Evolutionary conservation across 208 protist genomes (phyloP).

Genomic region (Angomonas ambiguus): DNA sequence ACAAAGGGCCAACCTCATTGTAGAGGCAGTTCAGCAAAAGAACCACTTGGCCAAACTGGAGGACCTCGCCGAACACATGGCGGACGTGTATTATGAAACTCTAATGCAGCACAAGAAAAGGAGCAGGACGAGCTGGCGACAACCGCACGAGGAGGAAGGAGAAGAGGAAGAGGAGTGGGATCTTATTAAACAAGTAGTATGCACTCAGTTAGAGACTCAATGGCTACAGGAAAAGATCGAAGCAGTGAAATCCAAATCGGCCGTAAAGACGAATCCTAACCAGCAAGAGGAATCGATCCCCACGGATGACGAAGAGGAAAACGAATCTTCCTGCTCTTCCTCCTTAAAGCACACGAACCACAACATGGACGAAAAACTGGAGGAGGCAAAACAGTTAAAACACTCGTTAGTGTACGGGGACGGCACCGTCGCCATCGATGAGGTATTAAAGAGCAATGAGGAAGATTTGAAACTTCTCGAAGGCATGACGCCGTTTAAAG

Average conservation of each 20-base stretch:
- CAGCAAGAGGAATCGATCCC: neutral
- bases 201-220: neutral
- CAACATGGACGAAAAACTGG: neutral
- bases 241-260: neutral
- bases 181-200: neutral
- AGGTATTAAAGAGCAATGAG: neutral
- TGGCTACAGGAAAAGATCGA: neutral
- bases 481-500: neutral
- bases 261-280: neutral
- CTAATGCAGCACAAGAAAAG: neutral
- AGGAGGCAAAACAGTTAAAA: constrained; percentile 3
- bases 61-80: neutral
- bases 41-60: neutral
- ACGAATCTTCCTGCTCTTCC: neutral
- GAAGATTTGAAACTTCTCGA: neutral
- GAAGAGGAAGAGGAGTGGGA: neutral
- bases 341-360: neutral
- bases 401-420: neutral
- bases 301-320: neutral
- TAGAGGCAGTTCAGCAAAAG: neutral
- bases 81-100: neutral
- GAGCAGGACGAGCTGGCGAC: neutral
- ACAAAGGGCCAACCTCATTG: neutral
- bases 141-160: neutral
- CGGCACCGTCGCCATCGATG: neutral